These are phyloP conservation scores for Stemphylium lycopersici DNA, from an alignment of 2,329 filamentous ascomycete genomes.

Conservation along the genomic window DNA sequence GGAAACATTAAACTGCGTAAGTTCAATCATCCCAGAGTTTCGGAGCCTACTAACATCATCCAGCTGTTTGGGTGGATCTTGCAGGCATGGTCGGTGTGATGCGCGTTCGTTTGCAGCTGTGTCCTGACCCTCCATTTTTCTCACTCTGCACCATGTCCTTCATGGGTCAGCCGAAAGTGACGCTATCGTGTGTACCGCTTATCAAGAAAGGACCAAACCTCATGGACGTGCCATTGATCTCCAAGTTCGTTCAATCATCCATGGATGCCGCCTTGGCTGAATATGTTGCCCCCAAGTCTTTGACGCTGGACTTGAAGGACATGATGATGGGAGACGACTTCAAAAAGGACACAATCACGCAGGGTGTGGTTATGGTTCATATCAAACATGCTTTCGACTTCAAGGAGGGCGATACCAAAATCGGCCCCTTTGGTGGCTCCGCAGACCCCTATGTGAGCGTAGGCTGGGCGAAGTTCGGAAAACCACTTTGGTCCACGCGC, in stretches of 20 bases:
- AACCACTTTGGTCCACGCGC: conserved; percentile 69
- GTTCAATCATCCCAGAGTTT: conserved; percentile 15
- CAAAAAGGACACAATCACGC: conserved; percentile 73
- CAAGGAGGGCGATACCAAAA: conserved; percentile 70
- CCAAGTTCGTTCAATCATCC: conserved; percentile 74
- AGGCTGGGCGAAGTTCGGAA: conserved; percentile 79
- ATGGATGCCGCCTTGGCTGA: conserved; percentile 76
- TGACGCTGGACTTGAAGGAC: conserved; percentile 75
- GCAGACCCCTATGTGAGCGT: conserved; percentile 75
- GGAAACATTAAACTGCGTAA: conserved; percentile 59
- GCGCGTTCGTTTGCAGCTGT: conserved; percentile 72
- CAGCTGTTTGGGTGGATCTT: conserved; percentile 76
- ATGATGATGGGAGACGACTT: conserved; percentile 80
- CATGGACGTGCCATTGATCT: conserved; percentile 77
- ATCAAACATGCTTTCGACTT: conserved; percentile 73
- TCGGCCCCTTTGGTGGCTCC: conserved; percentile 65
- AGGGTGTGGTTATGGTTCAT: conserved; percentile 69
- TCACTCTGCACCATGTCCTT: conserved; percentile 76
- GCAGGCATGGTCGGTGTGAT: conserved; percentile 73
- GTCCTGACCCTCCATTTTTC: conserved; percentile 78
- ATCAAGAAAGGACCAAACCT: conserved; percentile 73
- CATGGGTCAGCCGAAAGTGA: conserved; percentile 75
- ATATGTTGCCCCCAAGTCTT: conserved; percentile 77
- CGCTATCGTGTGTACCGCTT: conserved; percentile 72
- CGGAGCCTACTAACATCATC: conserved; percentile 26